Evolutionary conservation across 108 stramenopile species (phyloP).

Genomic region (Skeletonema marinoi): DNA sequence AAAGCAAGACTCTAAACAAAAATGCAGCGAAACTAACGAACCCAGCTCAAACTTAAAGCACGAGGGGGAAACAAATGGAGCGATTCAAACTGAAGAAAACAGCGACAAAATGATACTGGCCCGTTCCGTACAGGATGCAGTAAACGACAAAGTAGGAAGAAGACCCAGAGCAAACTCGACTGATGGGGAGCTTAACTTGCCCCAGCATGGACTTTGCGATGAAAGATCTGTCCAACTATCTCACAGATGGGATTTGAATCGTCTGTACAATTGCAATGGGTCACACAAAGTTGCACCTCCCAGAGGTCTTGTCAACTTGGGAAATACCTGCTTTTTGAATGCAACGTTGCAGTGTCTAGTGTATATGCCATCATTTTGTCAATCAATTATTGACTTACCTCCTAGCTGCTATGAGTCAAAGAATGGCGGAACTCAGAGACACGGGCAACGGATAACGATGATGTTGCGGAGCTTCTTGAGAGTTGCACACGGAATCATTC

Average conservation of each 20-base stretch:
- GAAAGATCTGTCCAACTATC: conserved; percentile 64
- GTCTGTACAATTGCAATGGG: conserved; percentile 28
- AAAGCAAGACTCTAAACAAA: neutral
- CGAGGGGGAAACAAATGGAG: conserved; percentile 1
- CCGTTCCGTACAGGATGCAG: conserved; percentile 74
- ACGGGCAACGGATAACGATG: conserved; percentile 68
- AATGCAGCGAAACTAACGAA: conserved; percentile 1
- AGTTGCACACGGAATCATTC: conserved; percentile 53
- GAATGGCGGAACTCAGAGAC: conserved; percentile 14
- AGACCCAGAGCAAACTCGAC: conserved; percentile 83
- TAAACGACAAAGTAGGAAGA: conserved; percentile 68
- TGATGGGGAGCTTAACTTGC: conserved; percentile 77
- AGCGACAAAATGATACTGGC: conserved; percentile 49
- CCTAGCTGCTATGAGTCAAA: conserved; percentile 29
- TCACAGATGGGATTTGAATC: conserved; percentile 61
- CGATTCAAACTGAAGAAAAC: neutral
- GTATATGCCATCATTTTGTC: conserved; percentile 88
- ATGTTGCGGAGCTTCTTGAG: conserved; percentile 55
- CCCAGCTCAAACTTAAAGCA: conserved; percentile 1
- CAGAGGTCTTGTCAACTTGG: conserved; percentile 87
- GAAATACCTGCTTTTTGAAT: conserved; percentile 98
- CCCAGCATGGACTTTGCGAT: conserved; percentile 81
- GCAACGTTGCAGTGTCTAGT: conserved; percentile 92
- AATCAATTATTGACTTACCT: conserved; percentile 63
- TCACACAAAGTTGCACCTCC: conserved; percentile 39